Percentiles rank a stretch among this genome's conserved stretches.
These are phyloP conservation scores for Diaporthe australafricana DNA, from an alignment of 2,329 filamentous ascomycete species.

Conservation along the genomic window DNA sequence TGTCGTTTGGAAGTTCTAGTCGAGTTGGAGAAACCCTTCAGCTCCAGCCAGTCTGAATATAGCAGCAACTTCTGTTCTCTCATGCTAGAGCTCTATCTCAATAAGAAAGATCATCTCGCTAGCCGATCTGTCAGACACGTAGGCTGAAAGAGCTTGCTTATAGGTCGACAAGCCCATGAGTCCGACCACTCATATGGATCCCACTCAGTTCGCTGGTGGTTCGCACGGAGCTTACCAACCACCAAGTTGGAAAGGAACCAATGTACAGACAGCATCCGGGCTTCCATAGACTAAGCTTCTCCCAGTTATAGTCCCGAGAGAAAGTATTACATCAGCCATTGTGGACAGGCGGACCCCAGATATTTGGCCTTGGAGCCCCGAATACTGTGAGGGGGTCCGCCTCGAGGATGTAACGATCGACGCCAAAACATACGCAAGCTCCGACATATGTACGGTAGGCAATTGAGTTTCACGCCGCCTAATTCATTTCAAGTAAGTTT, in stretches of 20 bases:
- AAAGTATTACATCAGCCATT: background rate
- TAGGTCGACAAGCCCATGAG: background rate
- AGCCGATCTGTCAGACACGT: conserved; percentile 8
- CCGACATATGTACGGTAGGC: background rate
- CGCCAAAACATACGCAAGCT: background rate
- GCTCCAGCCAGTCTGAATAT: background rate
- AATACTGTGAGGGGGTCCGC: background rate
- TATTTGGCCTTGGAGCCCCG: background rate
- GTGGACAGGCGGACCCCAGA: background rate
- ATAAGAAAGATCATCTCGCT: background rate
- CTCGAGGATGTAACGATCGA: conserved; percentile 4
- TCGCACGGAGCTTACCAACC: background rate
- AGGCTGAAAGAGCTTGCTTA: background rate
- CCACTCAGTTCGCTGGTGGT: background rate
- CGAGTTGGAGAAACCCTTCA: background rate
- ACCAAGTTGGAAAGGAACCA: background rate
- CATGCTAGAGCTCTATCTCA: too few relatives aligned
- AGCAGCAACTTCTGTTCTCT: background rate
- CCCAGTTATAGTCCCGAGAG: background rate
- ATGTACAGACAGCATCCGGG: background rate
- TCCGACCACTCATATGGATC: background rate
- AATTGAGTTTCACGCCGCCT: conserved; percentile 15
- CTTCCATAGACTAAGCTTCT: background rate
- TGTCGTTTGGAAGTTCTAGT: background rate
- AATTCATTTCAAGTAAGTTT: conserved; percentile 10